Evolutionary conservation across 108 stramenopile species (phyloP).

Genomic region (Pseudonitzschia pungens): DNA sequence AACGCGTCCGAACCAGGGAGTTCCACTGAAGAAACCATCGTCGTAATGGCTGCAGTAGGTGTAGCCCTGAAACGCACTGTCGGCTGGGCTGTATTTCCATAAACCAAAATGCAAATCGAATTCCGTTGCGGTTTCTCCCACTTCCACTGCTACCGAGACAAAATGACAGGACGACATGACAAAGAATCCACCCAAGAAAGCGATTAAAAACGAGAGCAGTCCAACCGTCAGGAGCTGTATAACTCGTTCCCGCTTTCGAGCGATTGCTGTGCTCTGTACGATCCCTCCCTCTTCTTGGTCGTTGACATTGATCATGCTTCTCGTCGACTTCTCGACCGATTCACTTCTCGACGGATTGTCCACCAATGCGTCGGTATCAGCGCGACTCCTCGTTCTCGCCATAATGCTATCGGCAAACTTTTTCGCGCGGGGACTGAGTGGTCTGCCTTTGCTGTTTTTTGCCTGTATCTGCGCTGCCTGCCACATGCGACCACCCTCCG

Average conservation of each 20-base stretch:
- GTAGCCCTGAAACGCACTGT: conserved; percentile 48
- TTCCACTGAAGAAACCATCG: conserved; percentile 21
- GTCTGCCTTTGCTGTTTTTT: conserved; percentile 5
- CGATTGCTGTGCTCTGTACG: conserved; percentile 30
- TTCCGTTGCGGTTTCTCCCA: conserved; percentile 25
- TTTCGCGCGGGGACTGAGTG: conserved; percentile 14
- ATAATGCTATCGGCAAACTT: conserved; percentile 38
- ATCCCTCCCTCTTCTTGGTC: conserved; percentile 33
- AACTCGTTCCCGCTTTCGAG: conserved; percentile 40
- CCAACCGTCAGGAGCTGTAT: conserved; percentile 49
- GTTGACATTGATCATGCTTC: conserved; percentile 31
- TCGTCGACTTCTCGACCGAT: neutral
- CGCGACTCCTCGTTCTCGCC: conserved; percentile 42
- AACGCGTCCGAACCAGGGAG: conserved; percentile 36
- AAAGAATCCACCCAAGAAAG: conserved; percentile 42
- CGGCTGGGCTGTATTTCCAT: conserved; percentile 55
- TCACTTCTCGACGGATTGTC: conserved; percentile 3
- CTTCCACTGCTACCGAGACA: conserved; percentile 34
- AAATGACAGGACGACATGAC: conserved; percentile 48
- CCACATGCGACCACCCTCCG: conserved; percentile 8
- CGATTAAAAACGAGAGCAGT: conserved; percentile 36
- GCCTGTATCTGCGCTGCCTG: neutral
- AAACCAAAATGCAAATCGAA: conserved; percentile 55
- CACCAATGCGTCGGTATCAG: conserved; percentile 30
- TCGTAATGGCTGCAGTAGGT: conserved; percentile 49